phyloP scores from a whole-genome alignment of 2,329 filamentous ascomycete species.

The Fusarium keratoplasticum region DNA sequence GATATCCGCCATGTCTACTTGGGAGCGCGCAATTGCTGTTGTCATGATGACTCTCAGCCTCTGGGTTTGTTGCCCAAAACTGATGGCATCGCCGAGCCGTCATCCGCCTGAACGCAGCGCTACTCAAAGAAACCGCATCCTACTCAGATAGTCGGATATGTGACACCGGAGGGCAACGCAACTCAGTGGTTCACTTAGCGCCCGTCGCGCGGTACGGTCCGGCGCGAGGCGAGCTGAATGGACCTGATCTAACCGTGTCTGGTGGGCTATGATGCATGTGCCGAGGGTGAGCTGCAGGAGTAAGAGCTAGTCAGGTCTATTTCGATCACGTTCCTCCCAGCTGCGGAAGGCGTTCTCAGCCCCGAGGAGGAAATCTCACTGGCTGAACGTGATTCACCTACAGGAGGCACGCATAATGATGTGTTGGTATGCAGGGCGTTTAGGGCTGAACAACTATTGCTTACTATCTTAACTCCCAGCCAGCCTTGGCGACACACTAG shows the following conservation, averaged over 20 bases:
- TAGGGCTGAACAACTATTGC: too few relatives aligned
- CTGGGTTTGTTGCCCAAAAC: background rate
- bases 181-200: background rate
- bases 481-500: too few relatives aligned
- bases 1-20: background rate
- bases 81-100: background rate
- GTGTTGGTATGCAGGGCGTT: too few relatives aligned
- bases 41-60: too few relatives aligned
- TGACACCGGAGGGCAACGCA: background rate
- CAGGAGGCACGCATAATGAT: too few relatives aligned
- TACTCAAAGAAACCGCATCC: background rate
- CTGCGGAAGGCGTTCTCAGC: too few relatives aligned
- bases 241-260: background rate
- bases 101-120: background rate
- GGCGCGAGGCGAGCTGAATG: background rate
- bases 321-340: too few relatives aligned
- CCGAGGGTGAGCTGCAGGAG: background rate
- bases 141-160: background rate
- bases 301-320: background rate
- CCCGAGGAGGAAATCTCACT: too few relatives aligned
- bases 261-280: background rate
- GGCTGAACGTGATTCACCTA: too few relatives aligned
- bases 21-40: too few relatives aligned
- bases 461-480: too few relatives aligned
- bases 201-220: background rate